A percentile compares a stretch with the other conserved stretches of the same genome.
Evolutionary conservation across 2,329 filamentous ascomycete species (phyloP).

Genomic region (Endoconidiophora laricicola): DNA sequence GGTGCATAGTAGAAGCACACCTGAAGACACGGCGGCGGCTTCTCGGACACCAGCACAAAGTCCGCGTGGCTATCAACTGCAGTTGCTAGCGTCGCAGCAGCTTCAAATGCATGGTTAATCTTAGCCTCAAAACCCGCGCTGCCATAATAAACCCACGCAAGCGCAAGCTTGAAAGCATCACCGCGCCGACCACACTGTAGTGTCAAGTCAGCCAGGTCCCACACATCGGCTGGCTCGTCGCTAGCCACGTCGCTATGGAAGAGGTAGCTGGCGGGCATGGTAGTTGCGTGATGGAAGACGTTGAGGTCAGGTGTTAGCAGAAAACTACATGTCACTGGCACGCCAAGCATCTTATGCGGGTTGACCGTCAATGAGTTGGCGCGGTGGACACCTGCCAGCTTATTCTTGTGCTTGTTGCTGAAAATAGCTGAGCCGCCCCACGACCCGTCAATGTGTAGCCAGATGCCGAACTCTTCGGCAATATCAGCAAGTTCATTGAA

Average conservation of each 20-base stretch:
- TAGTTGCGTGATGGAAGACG: slow-evolving; percentile 70
- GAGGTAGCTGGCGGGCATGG: slow-evolving; percentile 69
- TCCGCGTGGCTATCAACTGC: slow-evolving; percentile 38
- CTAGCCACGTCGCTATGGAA: slow-evolving; percentile 43
- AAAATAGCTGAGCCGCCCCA: slow-evolving; percentile 85
- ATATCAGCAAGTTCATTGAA: slow-evolving; percentile 53
- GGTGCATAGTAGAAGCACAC: slow-evolving; percentile 84
- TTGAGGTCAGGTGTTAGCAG: slow-evolving; percentile 61
- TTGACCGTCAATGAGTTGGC: slow-evolving; percentile 78
- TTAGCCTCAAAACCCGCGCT: slow-evolving; percentile 51
- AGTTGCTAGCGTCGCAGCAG: slow-evolving; percentile 50
- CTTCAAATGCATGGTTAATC: slow-evolving; percentile 56
- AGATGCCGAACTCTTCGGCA: slow-evolving; percentile 56
- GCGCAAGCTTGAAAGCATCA: slow-evolving; percentile 72
- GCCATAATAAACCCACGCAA: slow-evolving; percentile 85
- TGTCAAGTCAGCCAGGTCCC: slow-evolving; percentile 83
- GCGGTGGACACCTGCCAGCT: slow-evolving; percentile 52
- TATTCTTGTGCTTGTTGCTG: slow-evolving; percentile 41
- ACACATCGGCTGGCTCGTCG: slow-evolving; percentile 41
- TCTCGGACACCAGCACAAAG: slow-evolving; percentile 56
- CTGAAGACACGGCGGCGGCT: slow-evolving; percentile 76
- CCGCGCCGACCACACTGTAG: slow-evolving; percentile 81
- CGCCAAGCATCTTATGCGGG: slow-evolving; percentile 94
- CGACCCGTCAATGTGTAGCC: slow-evolving; percentile 84
- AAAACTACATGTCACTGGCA: slow-evolving; percentile 81